Evolutionary conservation across 305 asterid genomes (phyloP).

Genomic region (Lippia alba): DNA sequence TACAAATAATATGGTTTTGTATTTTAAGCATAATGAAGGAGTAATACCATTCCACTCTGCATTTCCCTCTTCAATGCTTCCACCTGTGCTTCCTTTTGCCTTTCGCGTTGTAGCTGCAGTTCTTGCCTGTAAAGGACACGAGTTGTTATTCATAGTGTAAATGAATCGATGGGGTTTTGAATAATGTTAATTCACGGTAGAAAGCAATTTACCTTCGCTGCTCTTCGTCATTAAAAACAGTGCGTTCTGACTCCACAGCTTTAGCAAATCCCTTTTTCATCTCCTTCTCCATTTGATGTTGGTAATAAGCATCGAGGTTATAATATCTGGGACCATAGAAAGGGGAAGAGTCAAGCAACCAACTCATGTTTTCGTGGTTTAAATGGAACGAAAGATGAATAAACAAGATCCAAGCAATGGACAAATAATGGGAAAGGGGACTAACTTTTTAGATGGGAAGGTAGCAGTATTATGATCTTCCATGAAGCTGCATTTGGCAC

Average conservation of each 20-base stretch:
- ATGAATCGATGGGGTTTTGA: constrained; percentile 6
- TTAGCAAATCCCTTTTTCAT: constrained; percentile 65
- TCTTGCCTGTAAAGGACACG: constrained; percentile 61
- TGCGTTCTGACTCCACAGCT: constrained; percentile 68
- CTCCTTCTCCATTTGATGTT: constrained; percentile 72
- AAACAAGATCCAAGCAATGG: neutral
- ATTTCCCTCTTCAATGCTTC: constrained; percentile 74
- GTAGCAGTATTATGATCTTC: constrained; percentile 99
- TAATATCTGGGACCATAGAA: constrained; percentile 69
- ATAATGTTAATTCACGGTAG: constrained; percentile 3
- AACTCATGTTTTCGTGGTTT: neutral
- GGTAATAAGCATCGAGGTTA: constrained; percentile 78
- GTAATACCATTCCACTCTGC: constrained; percentile 92
- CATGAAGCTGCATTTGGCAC: constrained; percentile 76
- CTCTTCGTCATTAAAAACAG: constrained; percentile 89
- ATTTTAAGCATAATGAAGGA: neutral
- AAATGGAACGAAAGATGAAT: constrained; percentile 19
- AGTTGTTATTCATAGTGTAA: neutral
- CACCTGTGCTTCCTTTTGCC: constrained; percentile 75
- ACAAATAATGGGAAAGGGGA: constrained; percentile 33
- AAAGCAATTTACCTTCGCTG: constrained; percentile 65
- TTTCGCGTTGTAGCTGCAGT: constrained; percentile 78
- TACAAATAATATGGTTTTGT: neutral
- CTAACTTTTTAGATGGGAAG: constrained; percentile 94
- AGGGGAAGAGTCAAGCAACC: constrained; percentile 20